Conservation (phyloP, 805 yeast species). For the Candida ulmi region DNA sequence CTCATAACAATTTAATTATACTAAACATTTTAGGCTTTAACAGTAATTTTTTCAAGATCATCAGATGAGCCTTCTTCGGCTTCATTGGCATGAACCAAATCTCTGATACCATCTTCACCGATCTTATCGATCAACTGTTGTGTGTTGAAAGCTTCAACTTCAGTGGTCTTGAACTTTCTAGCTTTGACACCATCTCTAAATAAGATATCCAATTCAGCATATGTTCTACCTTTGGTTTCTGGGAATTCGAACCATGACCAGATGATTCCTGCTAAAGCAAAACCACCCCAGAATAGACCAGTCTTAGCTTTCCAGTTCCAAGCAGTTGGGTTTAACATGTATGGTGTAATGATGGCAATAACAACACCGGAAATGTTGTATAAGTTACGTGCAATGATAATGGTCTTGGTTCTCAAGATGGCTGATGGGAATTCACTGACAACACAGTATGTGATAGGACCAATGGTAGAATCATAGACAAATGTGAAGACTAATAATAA, state of each 20-base stretch:
- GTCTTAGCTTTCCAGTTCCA: conserved; percentile 41
- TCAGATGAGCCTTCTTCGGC: too few relatives aligned
- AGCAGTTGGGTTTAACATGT: conserved; percentile 39
- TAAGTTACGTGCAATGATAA: conserved; percentile 27
- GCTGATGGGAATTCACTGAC: conserved; percentile 36
- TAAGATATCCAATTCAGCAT: conserved; percentile 50
- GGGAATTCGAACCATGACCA: conserved; percentile 51
- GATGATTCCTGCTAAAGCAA: conserved; percentile 23
- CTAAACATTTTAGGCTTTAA: too few relatives aligned
- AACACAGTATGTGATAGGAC: conserved; percentile 35
- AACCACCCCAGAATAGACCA: conserved; percentile 40
- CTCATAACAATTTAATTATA: too few relatives aligned
- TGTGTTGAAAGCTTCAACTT: conserved; percentile 17
- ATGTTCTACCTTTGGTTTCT: conserved; percentile 49
- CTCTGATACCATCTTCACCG: conserved; percentile 14
- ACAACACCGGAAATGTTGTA: conserved; percentile 30
- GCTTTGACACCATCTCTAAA: conserved; percentile 30
- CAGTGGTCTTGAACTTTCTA: conserved; percentile 24
- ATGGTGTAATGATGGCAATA: conserved; percentile 35
- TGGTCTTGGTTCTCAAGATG: conserved; percentile 34
- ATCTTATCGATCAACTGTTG: conserved; percentile 15
- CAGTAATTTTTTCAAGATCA: too few relatives aligned
- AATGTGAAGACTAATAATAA: conserved; percentile 25
- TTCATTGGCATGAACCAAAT: conserved; percentile 7
- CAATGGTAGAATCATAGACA: conserved; percentile 32